These are phyloP conservation scores for Ceratocystis eucalypticola DNA, from an alignment of 2,329 filamentous ascomycete genomes.

Conservation along the genomic window DNA sequence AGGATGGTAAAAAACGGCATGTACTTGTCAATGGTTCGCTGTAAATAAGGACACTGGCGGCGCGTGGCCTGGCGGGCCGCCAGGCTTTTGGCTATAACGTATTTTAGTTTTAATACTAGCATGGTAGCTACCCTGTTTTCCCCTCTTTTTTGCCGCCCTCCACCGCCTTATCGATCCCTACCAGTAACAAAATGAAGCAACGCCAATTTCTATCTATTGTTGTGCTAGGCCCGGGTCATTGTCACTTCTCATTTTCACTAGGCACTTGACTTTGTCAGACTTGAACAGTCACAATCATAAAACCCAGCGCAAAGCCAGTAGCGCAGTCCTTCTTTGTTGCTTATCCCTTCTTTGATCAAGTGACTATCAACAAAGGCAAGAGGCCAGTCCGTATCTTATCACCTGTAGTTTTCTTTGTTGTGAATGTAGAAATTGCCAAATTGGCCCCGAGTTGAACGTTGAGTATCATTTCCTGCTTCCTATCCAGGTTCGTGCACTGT, in stretches of 20 bases:
- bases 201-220: not conserved
- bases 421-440: no score
- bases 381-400: no score
- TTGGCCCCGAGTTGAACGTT: not conserved
- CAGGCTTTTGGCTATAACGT: not conserved
- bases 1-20: not conserved
- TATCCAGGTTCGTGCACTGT: not conserved
- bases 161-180: not conserved
- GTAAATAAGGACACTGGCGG: no score
- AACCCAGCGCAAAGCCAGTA: not conserved
- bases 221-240: not conserved
- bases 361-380: no score
- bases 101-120: no score
- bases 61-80: not conserved
- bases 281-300: not conserved
- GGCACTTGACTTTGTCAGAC: not conserved
- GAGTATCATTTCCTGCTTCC: not conserved
- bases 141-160: conserved; percentile 4
- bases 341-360: no score
- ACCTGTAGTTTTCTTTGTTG: no score
- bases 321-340: not conserved
- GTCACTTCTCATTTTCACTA: not conserved
- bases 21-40: not conserved
- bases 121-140: not conserved
- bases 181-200: not conserved